Evolutionary conservation across 148 eudicot species (phyloP), one percentile per base, ranked within the genome.

Genomic region (Spergularia bocconei): DNA sequence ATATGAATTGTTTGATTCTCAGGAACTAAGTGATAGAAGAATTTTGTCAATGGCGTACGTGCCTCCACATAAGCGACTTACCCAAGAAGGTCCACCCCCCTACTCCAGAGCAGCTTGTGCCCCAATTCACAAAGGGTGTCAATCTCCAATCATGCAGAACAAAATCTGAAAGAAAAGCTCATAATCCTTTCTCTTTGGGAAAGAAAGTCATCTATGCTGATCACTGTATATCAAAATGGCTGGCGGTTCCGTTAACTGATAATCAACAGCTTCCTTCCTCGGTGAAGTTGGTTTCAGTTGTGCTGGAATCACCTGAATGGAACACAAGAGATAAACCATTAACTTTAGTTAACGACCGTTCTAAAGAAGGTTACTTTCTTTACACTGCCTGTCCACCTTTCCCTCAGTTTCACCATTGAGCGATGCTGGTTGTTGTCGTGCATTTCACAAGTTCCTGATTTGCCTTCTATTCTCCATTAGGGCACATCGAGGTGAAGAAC

Each of bases 41-140:
- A 19, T 47, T 25, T 61, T 54, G 15, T 8, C 51, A 13, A 77
- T 77, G 79, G 33, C 79, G 7, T 77, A 77, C 16, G 69, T 77
- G n/a, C 74, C 79, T 69, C 79, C 79, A 12, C 79, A 77, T 47
- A 77, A 77, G 58, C 69, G 74, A n/a, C n/a, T 77, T 14, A 50
- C 60, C 52, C 74, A 47, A 48, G 67, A 17, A 11, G 74, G 15
- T 0, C 38, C 74, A 7, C 67, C 67, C 48, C 48, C 61, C 74
- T 33, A 77, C 38, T 29, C 79, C 69, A 0, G 69, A 54, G 67
- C 61, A 13, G n/a, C 1, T 77, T 69, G 20, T 58, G 21, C 67
- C 79, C 19, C 72, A 36, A 19, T 47, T 60, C 44, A 47, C n/a
- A 20, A 76, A 76, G 57, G 59, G 62, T 19, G 6, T 77, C 23